Evolutionary conservation across 2,329 filamentous ascomycete genomes (phyloP), one percentile per base, ranked within the genome.

Genomic region (Grosmannia serpens): DNA sequence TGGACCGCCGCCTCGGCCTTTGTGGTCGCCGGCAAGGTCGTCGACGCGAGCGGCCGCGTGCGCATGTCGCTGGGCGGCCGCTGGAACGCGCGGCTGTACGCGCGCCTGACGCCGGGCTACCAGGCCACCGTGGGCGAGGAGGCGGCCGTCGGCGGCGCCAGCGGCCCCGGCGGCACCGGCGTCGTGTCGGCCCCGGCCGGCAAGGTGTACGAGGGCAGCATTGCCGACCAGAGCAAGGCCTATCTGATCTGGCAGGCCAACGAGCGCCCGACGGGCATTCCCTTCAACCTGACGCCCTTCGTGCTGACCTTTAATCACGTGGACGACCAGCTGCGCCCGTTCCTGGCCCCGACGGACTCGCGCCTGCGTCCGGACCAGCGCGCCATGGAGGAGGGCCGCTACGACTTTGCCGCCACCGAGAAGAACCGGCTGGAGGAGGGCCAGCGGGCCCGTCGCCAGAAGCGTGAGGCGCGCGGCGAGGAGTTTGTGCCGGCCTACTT

Each of bases 331-430:
- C 78, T 99, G 22, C 77, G 75, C 56, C 82, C 86, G 5, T 84
- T 87, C 74, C 75, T 99, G 20, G 88, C 94, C 44, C 94, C 94
- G 0, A 99, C 94, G 0, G 94, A 99, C 70, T 95, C 92, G 1
- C 81, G 94, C n/a, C 77, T 96, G 35, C 81, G 94, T 33, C 92
- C 94, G 0, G 94, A 99, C 71, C 94, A 99, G 75, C 82, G 94
- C 13, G 94, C 94, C 2, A 99, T 99, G 94, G 94, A 99, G 70
- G 91, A 97, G 62, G 94, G 92, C n/a, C 84, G 91, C 72, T 99
- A 99, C 68, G 92, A 97, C 67, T 79, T 94, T 60, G 94, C 94
- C 1, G 94, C 92, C 0, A 83, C 82, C 6, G 94, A 99, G 77
- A 99, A 99, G 82, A 94, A 92, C 67, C 81, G 94, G 1, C 82